These are phyloP conservation scores for Podospora pseudopauciseta DNA, from an alignment of 495 filamentous ascomycete genomes.

Conservation along the genomic window DNA sequence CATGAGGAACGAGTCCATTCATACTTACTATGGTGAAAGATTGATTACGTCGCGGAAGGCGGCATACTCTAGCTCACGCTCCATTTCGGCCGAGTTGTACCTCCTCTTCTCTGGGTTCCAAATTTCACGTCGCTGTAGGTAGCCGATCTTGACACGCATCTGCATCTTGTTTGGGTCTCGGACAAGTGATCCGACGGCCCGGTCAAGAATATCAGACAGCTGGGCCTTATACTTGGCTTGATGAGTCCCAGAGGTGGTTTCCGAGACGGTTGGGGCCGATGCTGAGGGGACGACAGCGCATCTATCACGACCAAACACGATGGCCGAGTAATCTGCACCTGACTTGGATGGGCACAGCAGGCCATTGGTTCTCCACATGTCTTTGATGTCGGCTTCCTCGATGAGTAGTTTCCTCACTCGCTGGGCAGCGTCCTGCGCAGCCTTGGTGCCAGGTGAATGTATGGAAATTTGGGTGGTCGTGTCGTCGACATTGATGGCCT, in stretches of 20 bases:
- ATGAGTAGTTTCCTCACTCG: background rate
- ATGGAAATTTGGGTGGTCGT: constrained; percentile 10
- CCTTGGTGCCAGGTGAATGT: constrained; percentile 4
- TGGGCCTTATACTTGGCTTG: constrained; percentile 14
- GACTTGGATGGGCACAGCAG: background rate
- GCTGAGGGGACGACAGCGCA: background rate
- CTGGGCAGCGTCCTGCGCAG: background rate
- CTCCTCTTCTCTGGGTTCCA: constrained; percentile 38
- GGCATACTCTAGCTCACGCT: background rate
- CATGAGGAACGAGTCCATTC: background rate
- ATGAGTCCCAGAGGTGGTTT: too few relatives aligned
- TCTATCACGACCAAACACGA: background rate
- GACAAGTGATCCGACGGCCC: constrained; percentile 5
- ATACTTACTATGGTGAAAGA: background rate
- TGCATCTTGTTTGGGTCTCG: constrained; percentile 26
- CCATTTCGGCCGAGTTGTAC: constrained; percentile 50
- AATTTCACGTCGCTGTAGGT: constrained; percentile 41
- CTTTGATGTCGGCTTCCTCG: background rate
- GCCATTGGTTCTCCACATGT: background rate
- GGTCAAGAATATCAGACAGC: constrained; percentile 9
- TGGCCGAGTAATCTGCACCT: background rate
- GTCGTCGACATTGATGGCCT: constrained; percentile 13
- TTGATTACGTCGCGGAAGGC: background rate
- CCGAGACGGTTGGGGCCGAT: background rate
- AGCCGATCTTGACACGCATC: constrained; percentile 58